These are phyloP conservation scores for Trichoderma afroharzianum DNA, from an alignment of 2,329 filamentous ascomycete genomes.

Conservation along the genomic window DNA sequence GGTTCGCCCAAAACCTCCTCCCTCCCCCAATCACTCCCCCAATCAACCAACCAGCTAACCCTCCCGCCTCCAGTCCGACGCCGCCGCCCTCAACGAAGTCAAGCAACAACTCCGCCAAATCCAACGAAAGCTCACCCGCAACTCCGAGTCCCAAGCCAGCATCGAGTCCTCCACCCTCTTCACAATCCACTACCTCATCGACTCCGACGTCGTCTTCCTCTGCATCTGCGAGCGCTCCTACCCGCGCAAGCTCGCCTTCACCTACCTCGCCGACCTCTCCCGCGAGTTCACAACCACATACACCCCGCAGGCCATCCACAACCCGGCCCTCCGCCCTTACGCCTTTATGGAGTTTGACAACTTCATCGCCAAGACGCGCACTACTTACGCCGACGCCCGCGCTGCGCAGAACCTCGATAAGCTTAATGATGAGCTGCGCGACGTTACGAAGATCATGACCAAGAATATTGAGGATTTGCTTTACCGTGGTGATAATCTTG, in stretches of 20 bases:
- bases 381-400: conserved; percentile 88
- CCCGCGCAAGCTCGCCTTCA: conserved; percentile 96
- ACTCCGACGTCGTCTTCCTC: conserved; percentile 80
- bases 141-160: conserved; percentile 83
- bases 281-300: conserved; percentile 90
- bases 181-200: conserved; percentile 87
- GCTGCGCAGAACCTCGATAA: conserved; percentile 91
- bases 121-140: conserved; percentile 81
- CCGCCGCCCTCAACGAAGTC: conserved; percentile 72
- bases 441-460: conserved; percentile 99
- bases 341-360: conserved; percentile 98
- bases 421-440: conserved; percentile 92
- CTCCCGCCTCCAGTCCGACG: conserved; percentile 48
- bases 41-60: not conserved
- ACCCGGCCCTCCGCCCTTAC: conserved; percentile 77
- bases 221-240: conserved; percentile 92
- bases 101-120: conserved; percentile 90
- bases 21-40: not conserved
- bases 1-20: conserved; percentile 36
- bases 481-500: conserved; percentile 89
- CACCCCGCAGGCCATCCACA: conserved; percentile 67
- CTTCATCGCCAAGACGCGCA: conserved; percentile 89
- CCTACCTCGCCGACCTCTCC: conserved; percentile 89
- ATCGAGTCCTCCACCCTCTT: conserved; percentile 81
- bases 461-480: conserved; percentile 99